phyloP scores from a whole-genome alignment of 768 basidiomycete species.

The Tulasnella sp. region DNA sequence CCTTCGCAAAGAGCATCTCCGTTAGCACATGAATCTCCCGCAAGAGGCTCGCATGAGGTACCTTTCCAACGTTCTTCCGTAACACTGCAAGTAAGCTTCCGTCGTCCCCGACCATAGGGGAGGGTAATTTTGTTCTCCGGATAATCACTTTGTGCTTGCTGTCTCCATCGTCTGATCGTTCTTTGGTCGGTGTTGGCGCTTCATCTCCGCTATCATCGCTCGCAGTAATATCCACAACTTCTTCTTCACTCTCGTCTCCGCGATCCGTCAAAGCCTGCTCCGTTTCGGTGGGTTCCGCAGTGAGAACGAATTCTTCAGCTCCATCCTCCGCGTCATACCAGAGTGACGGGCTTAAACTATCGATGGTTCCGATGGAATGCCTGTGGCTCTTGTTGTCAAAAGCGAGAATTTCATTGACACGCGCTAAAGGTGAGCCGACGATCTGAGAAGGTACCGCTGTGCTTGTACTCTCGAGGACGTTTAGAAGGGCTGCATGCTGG shows the following conservation, averaged over 20 bases:
- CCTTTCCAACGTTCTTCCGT: conserved; percentile 90
- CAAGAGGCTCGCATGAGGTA: conserved; percentile 41
- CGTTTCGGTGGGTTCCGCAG: conserved; percentile 41
- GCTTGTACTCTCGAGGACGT: conserved; percentile 36
- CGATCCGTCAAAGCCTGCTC: neutral
- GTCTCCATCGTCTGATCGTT: conserved; percentile 7
- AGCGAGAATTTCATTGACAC: conserved; percentile 10
- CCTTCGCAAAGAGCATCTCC: conserved; percentile 49
- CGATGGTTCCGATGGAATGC: conserved; percentile 35
- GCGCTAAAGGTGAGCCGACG: conserved; percentile 13
- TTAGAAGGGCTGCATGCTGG: conserved; percentile 59
- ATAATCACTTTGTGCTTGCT: conserved; percentile 30
- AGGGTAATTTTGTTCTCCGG: conserved; percentile 38
- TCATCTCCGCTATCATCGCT: neutral
- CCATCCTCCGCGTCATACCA: conserved; percentile 80
- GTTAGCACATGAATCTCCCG: conserved; percentile 8
- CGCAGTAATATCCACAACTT: neutral
- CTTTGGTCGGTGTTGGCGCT: conserved; percentile 22
- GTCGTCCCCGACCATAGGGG: conserved; percentile 58
- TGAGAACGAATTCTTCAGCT: conserved; percentile 71
- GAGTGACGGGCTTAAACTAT: conserved; percentile 53
- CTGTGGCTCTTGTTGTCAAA: conserved; percentile 1
- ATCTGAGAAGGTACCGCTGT: neutral
- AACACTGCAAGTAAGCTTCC: conserved; percentile 80
- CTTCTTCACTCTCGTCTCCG: conserved; percentile 1